These are phyloP conservation scores for Trichoderma endophyticum DNA, from an alignment of 2,329 filamentous ascomycete genomes.

Conservation along the genomic window DNA sequence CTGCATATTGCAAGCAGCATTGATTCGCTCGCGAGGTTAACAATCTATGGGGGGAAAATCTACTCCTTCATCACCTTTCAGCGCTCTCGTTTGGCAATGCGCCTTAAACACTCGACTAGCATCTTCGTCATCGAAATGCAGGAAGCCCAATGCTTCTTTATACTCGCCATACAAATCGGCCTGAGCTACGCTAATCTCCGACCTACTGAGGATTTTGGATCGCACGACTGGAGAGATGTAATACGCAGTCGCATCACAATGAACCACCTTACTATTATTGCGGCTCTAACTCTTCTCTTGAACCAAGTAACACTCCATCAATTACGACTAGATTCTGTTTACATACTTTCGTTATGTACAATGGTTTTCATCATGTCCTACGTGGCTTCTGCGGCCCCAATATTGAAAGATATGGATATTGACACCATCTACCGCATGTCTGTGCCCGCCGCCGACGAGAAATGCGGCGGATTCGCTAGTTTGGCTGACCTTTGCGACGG, in stretches of 20 bases:
- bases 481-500: neutral
- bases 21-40: neutral
- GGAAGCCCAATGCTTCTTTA: conserved; percentile 18
- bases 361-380: neutral
- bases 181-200: neutral
- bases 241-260: neutral
- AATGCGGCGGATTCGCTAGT: neutral
- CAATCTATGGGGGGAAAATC: neutral
- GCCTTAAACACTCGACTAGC: neutral
- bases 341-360: neutral
- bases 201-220: neutral
- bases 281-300: neutral
- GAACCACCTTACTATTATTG: neutral
- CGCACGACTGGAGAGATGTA: neutral
- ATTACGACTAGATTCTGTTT: neutral
- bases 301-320: neutral
- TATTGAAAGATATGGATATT: neutral
- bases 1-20: neutral
- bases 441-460: too few relatives aligned
- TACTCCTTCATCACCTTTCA: neutral
- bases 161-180: conserved; percentile 3
- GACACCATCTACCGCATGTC: neutral
- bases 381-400: neutral
- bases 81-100: neutral
- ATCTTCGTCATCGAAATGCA: conserved; percentile 5